Percentiles rank a stretch among this genome's conserved stretches.
These are phyloP conservation scores for Symbiodinium pilosum DNA, from an alignment of 73 alveolate genomes.

Conservation along the genomic window DNA sequence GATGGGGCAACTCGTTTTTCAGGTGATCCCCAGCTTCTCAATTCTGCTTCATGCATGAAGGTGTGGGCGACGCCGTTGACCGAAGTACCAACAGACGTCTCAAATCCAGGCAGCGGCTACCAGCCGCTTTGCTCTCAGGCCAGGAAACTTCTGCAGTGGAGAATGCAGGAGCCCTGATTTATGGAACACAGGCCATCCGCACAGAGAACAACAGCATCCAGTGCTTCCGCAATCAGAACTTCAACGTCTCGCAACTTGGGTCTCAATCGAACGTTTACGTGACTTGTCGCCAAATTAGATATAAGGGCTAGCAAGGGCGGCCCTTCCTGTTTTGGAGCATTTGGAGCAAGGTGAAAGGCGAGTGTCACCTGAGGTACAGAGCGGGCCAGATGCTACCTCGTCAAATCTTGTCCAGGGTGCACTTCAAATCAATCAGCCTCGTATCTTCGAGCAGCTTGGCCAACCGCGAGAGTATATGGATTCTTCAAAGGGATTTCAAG, in stretches of 20 bases:
- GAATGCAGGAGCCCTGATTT: background rate
- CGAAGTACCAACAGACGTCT: background rate
- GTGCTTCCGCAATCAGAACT: constrained; percentile 27
- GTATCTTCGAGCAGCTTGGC: background rate
- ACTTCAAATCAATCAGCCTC: constrained; percentile 17
- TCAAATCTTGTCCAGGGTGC: background rate
- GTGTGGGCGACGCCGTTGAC: background rate
- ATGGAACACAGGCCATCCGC: constrained; percentile 32
- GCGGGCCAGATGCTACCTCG: constrained; percentile 41
- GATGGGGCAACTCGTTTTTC: background rate
- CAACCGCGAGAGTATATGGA: too few species aligned
- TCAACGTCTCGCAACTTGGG: constrained; percentile 47
- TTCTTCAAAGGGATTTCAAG: too few species aligned
- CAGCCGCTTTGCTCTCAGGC: constrained; percentile 18
- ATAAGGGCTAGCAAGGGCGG: too few species aligned
- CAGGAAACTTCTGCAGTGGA: background rate
- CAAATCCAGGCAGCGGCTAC: constrained; percentile 1
- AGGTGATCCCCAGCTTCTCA: background rate
- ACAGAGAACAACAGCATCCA: background rate
- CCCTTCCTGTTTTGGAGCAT: too few species aligned
- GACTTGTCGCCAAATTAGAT: background rate
- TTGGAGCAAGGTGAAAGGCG: background rate
- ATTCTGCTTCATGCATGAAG: background rate
- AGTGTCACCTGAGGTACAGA: constrained; percentile 30
- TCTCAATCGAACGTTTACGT: constrained; percentile 25